A percentile compares a stretch with the other conserved stretches of the same genome.
phyloP scores from a whole-genome alignment of 805 yeast species.

The Cyberlindnera samutprakarnensis region DNA sequence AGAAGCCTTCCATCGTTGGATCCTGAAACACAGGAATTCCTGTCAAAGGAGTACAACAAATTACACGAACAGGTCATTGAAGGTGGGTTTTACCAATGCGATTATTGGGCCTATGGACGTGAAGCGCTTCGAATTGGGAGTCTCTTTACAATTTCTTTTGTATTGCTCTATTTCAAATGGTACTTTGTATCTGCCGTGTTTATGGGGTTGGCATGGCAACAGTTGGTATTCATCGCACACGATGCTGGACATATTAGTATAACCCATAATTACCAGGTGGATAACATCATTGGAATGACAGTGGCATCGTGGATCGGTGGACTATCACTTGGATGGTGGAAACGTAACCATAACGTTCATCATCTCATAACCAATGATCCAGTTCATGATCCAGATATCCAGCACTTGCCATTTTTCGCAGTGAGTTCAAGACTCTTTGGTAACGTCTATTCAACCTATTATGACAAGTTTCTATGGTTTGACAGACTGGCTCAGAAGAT shows the following conservation, averaged over 20 bases:
- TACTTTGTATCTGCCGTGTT: constrained; percentile 50
- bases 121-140: constrained; percentile 56
- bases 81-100: constrained; percentile 63
- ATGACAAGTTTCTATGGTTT: constrained; percentile 58
- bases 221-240: constrained; percentile 78
- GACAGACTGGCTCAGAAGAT: constrained; percentile 54
- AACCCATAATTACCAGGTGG: constrained; percentile 72
- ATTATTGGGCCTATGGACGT: constrained; percentile 63
- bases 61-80: constrained; percentile 49
- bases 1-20: constrained; percentile 57
- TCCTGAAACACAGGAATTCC: constrained; percentile 50
- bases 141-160: constrained; percentile 42
- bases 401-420: constrained; percentile 86
- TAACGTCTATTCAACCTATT: constrained; percentile 71
- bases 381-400: constrained; percentile 90
- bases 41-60: constrained; percentile 50
- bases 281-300: constrained; percentile 63
- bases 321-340: constrained; percentile 91
- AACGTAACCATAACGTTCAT: constrained; percentile 88
- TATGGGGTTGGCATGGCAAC: constrained; percentile 84
- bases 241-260: constrained; percentile 86
- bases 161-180: constrained; percentile 39
- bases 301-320: constrained; percentile 85
- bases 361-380: constrained; percentile 90
- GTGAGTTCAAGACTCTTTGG: constrained; percentile 67